A percentile compares a stretch with the other conserved stretches of the same genome.
Conservation (phyloP, 2,329 filamentous ascomycete species). For the Neofusicoccum cordaticola region DNA sequence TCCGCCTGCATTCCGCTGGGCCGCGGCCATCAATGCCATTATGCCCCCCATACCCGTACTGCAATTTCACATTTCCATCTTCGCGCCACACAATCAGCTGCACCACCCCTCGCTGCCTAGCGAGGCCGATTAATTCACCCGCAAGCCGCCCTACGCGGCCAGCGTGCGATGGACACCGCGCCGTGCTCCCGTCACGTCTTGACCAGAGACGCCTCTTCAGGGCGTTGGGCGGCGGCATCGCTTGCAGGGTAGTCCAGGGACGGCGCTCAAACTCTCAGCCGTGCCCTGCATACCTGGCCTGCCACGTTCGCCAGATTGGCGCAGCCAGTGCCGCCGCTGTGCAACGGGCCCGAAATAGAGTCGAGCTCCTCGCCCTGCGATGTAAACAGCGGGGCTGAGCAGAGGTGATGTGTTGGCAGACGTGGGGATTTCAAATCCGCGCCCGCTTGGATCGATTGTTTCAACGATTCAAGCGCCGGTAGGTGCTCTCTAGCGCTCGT, state of each 20-base stretch:
- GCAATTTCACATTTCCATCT: slow-evolving; percentile 4
- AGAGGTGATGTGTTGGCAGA: slow-evolving; percentile 5
- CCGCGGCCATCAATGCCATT: background rate
- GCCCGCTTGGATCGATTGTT: background rate
- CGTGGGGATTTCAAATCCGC: background rate
- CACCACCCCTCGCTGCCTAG: background rate
- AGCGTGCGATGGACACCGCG: background rate
- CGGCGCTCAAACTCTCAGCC: background rate
- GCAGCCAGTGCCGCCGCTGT: slow-evolving; percentile 6
- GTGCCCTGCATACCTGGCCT: slow-evolving; percentile 6
- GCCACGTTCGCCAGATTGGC: slow-evolving; percentile 4
- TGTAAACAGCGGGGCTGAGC: background rate
- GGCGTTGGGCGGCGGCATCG: background rate
- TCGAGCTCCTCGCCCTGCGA: background rate
- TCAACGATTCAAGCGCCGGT: background rate
- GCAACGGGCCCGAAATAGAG: slow-evolving; percentile 1
- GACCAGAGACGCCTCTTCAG: background rate
- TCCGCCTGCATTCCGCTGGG: background rate
- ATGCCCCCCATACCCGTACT: background rate
- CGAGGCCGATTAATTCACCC: background rate
- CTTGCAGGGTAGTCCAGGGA: background rate
- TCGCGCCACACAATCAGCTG: background rate
- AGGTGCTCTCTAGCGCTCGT: background rate
- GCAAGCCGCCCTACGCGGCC: background rate
- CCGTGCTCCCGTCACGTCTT: background rate